Evolutionary conservation across 2,329 filamentous ascomycete species (phyloP).

Genomic region (Sarocladiaceae sp.): DNA sequence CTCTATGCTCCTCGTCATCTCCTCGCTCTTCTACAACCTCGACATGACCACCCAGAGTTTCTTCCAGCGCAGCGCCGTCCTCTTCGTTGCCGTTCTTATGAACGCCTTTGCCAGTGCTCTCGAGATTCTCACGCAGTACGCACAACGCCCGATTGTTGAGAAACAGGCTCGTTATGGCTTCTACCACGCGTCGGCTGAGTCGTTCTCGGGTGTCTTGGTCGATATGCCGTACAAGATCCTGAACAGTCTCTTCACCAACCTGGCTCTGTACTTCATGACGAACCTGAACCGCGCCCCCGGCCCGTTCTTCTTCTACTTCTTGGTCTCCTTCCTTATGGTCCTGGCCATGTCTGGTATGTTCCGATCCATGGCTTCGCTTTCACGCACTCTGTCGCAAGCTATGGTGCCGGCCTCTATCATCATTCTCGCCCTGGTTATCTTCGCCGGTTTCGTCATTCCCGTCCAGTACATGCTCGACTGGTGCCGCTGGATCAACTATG

Average conservation of each 20-base stretch:
- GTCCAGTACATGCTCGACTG: constrained; percentile 49
- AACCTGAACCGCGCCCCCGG: constrained; percentile 31
- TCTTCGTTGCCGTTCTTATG: constrained; percentile 39
- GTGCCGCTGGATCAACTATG: constrained; percentile 60
- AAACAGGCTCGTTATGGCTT: constrained; percentile 33
- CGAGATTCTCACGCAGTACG: constrained; percentile 20
- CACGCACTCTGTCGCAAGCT: constrained; percentile 45
- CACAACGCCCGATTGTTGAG: constrained; percentile 25
- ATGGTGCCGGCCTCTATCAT: constrained; percentile 33
- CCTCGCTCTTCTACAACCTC: constrained; percentile 44
- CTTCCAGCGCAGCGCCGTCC: constrained; percentile 35
- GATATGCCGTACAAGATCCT: constrained; percentile 37
- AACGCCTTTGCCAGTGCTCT: constrained; percentile 33
- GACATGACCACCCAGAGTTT: constrained; percentile 35
- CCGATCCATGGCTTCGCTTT: constrained; percentile 39
- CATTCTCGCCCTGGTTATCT: constrained; percentile 20
- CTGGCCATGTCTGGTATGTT: constrained; percentile 62
- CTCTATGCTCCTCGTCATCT: constrained; percentile 42
- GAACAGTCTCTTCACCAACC: constrained; percentile 29
- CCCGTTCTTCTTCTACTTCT: constrained; percentile 39
- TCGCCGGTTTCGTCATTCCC: constrained; percentile 42
- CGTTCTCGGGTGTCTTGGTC: constrained; percentile 28
- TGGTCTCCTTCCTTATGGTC: constrained; percentile 44
- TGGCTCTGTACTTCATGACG: constrained; percentile 38
- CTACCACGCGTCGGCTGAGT: constrained; percentile 29